These are phyloP conservation scores for Cyberlindnera xishuangbannaensis DNA, from an alignment of 805 yeast genomes.

Conservation along the genomic window DNA sequence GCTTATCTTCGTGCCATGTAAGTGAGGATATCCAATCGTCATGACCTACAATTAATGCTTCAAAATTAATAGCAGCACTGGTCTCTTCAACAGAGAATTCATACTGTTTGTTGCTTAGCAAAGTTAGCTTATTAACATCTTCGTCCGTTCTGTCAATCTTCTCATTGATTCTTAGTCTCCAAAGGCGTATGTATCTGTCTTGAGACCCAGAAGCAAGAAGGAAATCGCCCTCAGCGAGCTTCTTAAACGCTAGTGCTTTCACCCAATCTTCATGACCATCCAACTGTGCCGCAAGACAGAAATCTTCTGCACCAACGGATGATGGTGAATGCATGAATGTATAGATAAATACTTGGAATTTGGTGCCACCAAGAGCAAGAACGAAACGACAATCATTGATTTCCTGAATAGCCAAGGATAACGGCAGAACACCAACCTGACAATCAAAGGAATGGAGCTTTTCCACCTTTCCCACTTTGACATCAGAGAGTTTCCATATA, in stretches of 20 bases:
- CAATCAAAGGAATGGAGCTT: conserved; percentile 30
- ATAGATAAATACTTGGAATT: conserved; percentile 46
- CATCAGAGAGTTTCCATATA: conserved; percentile 47
- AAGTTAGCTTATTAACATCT: conserved; percentile 42
- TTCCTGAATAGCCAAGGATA: conserved; percentile 32
- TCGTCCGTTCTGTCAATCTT: conserved; percentile 52
- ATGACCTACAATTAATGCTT: conserved; percentile 94
- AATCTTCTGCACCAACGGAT: conserved; percentile 12
- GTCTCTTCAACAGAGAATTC: conserved; percentile 39
- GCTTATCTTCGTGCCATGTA: conserved; percentile 60
- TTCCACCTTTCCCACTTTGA: conserved; percentile 16
- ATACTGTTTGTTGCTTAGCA: conserved; percentile 69
- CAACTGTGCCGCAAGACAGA: conserved; percentile 44
- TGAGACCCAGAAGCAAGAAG: conserved; percentile 87
- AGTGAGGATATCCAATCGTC: conserved; percentile 95
- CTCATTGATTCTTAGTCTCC: conserved; percentile 66
- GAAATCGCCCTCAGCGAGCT: conserved; percentile 43
- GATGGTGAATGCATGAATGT: conserved; percentile 30
- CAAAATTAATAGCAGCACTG: conserved; percentile 64
- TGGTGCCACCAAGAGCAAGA: conserved; percentile 73
- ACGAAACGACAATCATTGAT: conserved; percentile 33
- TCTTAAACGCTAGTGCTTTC: conserved; percentile 57
- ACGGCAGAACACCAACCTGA: conserved; percentile 45
- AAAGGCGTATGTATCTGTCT: conserved; percentile 84
- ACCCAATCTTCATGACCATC: conserved; percentile 98